These are phyloP conservation scores for Mortierella sp. DNA, from an alignment of 371 early-diverging fungal species.

Conservation along the genomic window DNA sequence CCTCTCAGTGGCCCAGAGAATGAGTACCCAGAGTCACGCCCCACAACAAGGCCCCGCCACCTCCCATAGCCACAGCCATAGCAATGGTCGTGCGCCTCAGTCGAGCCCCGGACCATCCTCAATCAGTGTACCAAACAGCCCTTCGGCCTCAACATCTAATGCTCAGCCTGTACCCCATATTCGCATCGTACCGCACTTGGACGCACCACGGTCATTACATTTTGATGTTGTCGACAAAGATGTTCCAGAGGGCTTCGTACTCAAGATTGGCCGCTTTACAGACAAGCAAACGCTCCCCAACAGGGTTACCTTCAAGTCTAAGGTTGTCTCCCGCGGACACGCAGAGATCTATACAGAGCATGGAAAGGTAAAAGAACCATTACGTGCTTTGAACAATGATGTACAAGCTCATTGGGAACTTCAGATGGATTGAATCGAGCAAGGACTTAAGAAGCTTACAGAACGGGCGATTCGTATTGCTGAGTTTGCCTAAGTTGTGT, in stretches of 20 bases:
- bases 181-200: conserved; percentile 84
- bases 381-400: too few species aligned
- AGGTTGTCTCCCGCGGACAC: conserved; percentile 93
- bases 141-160: conserved; percentile 4
- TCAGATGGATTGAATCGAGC: too few species aligned
- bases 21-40: conserved; percentile 6
- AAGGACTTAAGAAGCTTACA: too few species aligned
- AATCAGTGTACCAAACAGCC: conserved; percentile 3
- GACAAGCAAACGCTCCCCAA: conserved; percentile 75
- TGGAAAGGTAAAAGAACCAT: conserved; percentile 81
- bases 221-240: conserved; percentile 88
- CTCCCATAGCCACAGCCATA: conserved; percentile 6
- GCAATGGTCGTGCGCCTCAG: conserved; percentile 13
- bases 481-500: too few species aligned
- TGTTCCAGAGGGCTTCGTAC: conserved; percentile 70
- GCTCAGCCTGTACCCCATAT: conserved; percentile 65
- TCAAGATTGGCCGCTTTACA: conserved; percentile 87
- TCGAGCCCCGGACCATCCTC: conserved; percentile 2
- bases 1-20: conserved; percentile 14
- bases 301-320: conserved; percentile 89
- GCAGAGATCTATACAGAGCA: conserved; percentile 91
- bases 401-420: too few species aligned
- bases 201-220: conserved; percentile 78
- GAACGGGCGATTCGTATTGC: too few species aligned
- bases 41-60: neutral